Base-by-base conservation (phyloP, 2,329 filamentous ascomycete species). In the Rasamsonia emersonii region DNA sequence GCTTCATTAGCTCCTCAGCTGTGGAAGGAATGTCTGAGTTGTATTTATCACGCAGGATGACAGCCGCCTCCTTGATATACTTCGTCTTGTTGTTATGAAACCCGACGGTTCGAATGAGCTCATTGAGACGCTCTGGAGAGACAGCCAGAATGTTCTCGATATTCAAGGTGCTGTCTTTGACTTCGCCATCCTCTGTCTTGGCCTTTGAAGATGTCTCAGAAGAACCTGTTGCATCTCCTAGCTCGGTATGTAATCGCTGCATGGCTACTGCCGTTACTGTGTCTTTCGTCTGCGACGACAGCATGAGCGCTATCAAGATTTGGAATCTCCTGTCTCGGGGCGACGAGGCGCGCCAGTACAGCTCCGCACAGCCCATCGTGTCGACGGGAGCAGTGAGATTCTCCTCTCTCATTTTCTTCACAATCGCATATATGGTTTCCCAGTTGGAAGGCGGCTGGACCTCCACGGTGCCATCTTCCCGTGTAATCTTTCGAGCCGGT, bases 71-170 rank as follows among this genome's bases (percentile, higher is more conserved):
- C 56, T 91, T 86, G 52, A 93, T 79, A 54, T 76, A 82, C 61
- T 78, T 82, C 2, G 86, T 91, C 64, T 95, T 95, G 60, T 86
- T 88, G 52, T 93, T 94, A 65, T 94, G 88, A 56, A 95, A 95
- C 16, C 88, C 88, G 24, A 94, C 86, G 44, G 82, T 79, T 54
- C 74, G 71, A 42, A 94, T 94, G 44, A 93, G 65, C 47, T 76
- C 64, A 53, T 93, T 89, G 15, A 84, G 66, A 9, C 65, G 56
- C 2, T 65, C 64, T 2, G 84, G 75, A 3, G 79, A 70, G 17
- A 86, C 77, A 2, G 77, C 75, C 8, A 94, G 68, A 35, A 95
- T 71, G 40, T 86, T 86, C 40, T 83, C 73, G 30, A 95, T 65
- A 33, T 75, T 89, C 38, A 95, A 67, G 2, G 59, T 58, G 32